Evolutionary conservation across 2,329 filamentous ascomycete genomes (phyloP).

Genomic region (Paraconiothyrium sp.): DNA sequence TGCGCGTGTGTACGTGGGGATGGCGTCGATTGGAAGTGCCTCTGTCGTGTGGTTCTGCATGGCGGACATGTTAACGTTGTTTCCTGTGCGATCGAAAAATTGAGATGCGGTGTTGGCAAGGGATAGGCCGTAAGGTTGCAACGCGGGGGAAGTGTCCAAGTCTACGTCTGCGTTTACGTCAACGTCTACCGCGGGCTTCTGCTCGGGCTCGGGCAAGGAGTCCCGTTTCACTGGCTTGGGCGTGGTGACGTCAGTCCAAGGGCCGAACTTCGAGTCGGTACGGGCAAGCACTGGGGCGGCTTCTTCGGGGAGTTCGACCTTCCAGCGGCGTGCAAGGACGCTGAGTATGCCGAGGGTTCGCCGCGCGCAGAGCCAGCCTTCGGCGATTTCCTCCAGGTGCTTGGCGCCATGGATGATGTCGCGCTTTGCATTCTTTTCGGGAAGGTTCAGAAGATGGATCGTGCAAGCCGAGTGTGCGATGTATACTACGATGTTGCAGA

Average conservation of each 20-base stretch:
- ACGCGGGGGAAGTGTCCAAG: conserved; percentile 31
- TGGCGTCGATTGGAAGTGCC: conserved; percentile 43
- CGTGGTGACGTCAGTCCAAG: conserved; percentile 55
- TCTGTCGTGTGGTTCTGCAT: conserved; percentile 37
- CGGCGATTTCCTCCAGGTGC: conserved; percentile 93
- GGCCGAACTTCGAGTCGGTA: conserved; percentile 81
- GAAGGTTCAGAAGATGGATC: conserved; percentile 91
- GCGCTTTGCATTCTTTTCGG: conserved; percentile 87
- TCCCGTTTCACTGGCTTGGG: conserved; percentile 33
- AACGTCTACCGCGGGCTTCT: conserved; percentile 5
- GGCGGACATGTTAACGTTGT: conserved; percentile 20
- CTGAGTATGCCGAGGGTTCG: conserved; percentile 86
- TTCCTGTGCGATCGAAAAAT: conserved; percentile 35
- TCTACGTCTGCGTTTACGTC: conserved; percentile 9
- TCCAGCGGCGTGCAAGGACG: conserved; percentile 88
- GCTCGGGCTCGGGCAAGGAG: conserved; percentile 17
- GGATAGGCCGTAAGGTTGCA: conserved; percentile 44
- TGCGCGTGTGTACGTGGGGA: conserved; percentile 40
- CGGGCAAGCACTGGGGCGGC: conserved; percentile 78
- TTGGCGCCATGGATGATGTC: conserved; percentile 92
- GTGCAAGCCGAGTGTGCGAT: conserved; percentile 94
- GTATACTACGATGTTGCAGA: conserved; percentile 96
- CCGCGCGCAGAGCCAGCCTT: conserved; percentile 91
- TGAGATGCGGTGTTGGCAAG: conserved; percentile 35
- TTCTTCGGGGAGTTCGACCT: conserved; percentile 85